Percentiles rank a stretch among this genome's conserved stretches.
phyloP scores from a whole-genome alignment of 2,329 filamentous ascomycete genomes.

The Aureobasidium vineae region DNA sequence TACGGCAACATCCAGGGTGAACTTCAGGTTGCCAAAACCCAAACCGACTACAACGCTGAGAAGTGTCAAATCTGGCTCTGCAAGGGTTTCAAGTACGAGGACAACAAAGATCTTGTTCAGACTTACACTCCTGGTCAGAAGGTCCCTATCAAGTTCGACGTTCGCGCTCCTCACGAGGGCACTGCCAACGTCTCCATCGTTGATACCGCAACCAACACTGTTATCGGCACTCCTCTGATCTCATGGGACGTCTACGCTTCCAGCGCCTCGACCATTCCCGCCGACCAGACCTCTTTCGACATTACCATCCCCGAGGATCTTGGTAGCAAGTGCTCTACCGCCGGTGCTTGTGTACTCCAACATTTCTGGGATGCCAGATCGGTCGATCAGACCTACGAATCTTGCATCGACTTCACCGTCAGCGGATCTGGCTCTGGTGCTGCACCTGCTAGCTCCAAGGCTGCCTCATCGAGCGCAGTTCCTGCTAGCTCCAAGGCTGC shows the following conservation, averaged over 20 bases:
- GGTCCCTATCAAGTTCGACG: conserved; percentile 48
- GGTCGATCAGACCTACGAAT: conserved; percentile 62
- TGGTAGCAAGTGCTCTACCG: conserved; percentile 47
- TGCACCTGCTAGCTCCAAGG: conserved; percentile 16
- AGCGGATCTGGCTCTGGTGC: conserved; percentile 32
- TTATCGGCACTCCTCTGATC: conserved; percentile 55
- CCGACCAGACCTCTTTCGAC: conserved; percentile 51
- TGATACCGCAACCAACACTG: conserved; percentile 51
- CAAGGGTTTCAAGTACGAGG: conserved; percentile 59
- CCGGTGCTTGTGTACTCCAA: conserved; percentile 57
- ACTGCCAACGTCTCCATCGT: conserved; percentile 60
- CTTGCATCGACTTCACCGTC: conserved; percentile 60
- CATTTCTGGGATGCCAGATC: conserved; percentile 61
- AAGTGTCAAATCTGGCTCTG: conserved; percentile 56
- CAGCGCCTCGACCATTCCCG: conserved; percentile 44
- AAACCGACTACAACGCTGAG: conserved; percentile 50
- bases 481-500: conserved; percentile 17
- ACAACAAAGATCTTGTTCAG: conserved; percentile 55
- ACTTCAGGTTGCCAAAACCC: conserved; percentile 50
- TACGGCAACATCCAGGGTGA: conserved; percentile 59
- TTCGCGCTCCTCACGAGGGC: conserved; percentile 56
- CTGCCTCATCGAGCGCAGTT: conserved; percentile 8
- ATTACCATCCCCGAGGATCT: conserved; percentile 56
- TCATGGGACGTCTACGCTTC: conserved; percentile 57
- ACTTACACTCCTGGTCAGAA: conserved; percentile 52